Conservation (phyloP, 306 rosid genomes). For the Vigna hirtella region DNA sequence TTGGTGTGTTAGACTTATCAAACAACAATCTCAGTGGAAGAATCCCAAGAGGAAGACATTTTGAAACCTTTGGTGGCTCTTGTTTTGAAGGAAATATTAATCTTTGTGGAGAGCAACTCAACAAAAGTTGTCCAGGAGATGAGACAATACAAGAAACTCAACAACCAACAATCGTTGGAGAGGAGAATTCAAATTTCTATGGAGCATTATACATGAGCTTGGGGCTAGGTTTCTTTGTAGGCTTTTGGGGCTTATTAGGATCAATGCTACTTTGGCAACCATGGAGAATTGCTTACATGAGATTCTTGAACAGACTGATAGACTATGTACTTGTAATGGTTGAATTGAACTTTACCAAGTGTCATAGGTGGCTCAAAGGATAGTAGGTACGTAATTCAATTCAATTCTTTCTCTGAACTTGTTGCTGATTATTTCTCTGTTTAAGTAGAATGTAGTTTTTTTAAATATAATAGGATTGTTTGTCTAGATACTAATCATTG, state of each 20-base stretch:
- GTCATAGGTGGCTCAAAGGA: background rate
- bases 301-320: constrained; percentile 15
- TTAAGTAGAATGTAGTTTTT: too few relatives aligned
- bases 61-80: constrained; percentile 28
- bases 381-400: too few relatives aligned
- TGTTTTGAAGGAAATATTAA: constrained; percentile 37
- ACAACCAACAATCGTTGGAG: background rate
- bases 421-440: too few relatives aligned
- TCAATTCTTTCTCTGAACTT: too few relatives aligned
- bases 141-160: background rate
- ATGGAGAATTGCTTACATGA: constrained; percentile 30
- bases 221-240: constrained; percentile 3
- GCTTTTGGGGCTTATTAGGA: background rate
- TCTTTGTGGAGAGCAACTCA: constrained; percentile 31
- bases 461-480: too few relatives aligned
- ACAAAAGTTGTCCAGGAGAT: too few relatives aligned
- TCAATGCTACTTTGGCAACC: background rate
- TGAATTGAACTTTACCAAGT: background rate
- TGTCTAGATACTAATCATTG: too few relatives aligned
- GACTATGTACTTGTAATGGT: constrained; percentile 14
- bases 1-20: constrained; percentile 5
- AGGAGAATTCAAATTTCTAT: constrained; percentile 4
- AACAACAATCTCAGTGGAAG: constrained; percentile 2
- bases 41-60: constrained; percentile 30
- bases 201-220: constrained; percentile 39